A percentile compares a stretch with the other conserved stretches of the same genome.
Conservation (phyloP, 164 flowering plant genomes). For the Kingdonia uniflora region DNA sequence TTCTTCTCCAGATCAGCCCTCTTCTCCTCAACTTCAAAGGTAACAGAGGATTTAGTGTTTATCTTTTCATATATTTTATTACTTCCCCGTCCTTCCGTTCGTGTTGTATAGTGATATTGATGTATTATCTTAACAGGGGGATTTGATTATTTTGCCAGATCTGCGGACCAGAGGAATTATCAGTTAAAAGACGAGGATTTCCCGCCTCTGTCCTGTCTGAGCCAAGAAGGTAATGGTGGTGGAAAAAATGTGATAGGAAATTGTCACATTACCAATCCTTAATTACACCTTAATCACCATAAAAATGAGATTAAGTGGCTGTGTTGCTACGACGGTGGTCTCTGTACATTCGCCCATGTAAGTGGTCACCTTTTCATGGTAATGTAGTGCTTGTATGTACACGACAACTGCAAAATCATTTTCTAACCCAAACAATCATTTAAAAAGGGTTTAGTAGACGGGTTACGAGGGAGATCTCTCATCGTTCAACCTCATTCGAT, state of each 20-base stretch:
- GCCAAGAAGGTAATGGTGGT: slow-evolving; percentile 21
- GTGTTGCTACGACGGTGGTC: slow-evolving; percentile 11
- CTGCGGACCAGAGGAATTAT: slow-evolving; percentile 28
- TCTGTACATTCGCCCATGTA: slow-evolving; percentile 16
- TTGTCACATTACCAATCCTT: slow-evolving; percentile 18
- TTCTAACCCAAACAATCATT: not conserved
- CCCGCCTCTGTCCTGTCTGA: slow-evolving; percentile 24
- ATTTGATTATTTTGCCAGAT: slow-evolving; percentile 47
- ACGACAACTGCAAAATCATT: no score
- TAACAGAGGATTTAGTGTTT: slow-evolving; percentile 11
- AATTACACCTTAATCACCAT: slow-evolving; percentile 13
- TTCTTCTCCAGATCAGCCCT: slow-evolving; percentile 77
- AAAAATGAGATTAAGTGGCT: slow-evolving; percentile 3
- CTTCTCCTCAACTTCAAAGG: slow-evolving; percentile 68
- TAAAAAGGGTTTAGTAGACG: no score
- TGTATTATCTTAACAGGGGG: slow-evolving; percentile 48
- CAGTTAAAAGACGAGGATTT: slow-evolving; percentile 34
- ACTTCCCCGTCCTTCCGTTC: slow-evolving; percentile 13
- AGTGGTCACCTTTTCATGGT: slow-evolving; percentile 15
- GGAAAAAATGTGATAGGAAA: slow-evolving; percentile 21
- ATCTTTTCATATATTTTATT: not conserved
- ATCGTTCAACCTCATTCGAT: no score
- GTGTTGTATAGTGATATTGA: slow-evolving; percentile 22
- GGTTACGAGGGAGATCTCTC: no score
- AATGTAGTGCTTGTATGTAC: slow-evolving; percentile 25